phyloP scores from a whole-genome alignment of 345 rosid species.

The Conringia planisiliqua region DNA sequence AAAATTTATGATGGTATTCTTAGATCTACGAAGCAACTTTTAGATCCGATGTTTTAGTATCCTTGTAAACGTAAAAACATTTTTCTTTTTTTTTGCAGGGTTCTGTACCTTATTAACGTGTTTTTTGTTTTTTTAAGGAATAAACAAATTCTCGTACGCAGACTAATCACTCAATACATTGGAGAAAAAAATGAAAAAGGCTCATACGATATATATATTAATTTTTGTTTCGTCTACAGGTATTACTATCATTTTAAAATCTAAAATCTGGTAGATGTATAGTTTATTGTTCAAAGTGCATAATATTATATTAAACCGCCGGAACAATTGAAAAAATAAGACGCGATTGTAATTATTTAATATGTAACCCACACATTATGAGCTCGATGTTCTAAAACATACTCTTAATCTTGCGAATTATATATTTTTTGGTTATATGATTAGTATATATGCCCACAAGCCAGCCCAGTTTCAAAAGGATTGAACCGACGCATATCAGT shows the following conservation, averaged over 20 bases:
- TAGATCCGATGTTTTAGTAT: background rate
- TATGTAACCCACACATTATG: background rate
- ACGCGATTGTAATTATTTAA: background rate
- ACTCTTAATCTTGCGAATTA: background rate
- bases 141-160: background rate
- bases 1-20: background rate
- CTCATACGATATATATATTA: background rate
- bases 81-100: background rate
- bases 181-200: background rate
- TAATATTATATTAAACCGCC: conserved; percentile 6
- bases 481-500: conserved; percentile 11
- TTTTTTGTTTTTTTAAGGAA: background rate
- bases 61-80: background rate
- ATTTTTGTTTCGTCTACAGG: background rate
- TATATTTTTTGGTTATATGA: background rate
- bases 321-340: background rate
- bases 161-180: background rate
- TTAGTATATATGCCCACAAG: background rate
- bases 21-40: background rate
- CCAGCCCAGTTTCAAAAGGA: conserved; percentile 2
- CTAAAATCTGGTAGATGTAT: conserved; percentile 15
- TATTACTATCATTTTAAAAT: background rate
- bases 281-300: background rate
- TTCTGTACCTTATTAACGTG: background rate
- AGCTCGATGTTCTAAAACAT: background rate